phyloP scores from a whole-genome alignment of 352 stramenopile genomes.

The Pythium phragmitis region DNA sequence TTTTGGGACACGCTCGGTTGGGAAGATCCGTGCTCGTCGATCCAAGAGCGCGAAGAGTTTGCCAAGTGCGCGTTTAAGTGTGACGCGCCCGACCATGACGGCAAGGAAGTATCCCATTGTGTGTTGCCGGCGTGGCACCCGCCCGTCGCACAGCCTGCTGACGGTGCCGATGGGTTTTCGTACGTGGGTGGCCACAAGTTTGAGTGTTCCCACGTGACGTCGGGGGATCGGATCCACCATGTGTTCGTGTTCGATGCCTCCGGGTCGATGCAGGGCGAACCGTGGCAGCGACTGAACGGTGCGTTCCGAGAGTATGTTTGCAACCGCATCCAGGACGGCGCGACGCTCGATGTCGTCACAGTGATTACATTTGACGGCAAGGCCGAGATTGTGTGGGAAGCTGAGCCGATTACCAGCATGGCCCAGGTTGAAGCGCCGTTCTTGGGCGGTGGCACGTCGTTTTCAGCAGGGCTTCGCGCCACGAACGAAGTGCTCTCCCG shows the following conservation, averaged over 20 bases:
- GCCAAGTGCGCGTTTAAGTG: conserved; percentile 72
- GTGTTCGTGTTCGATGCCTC: conserved; percentile 79
- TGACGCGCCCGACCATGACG: conserved; percentile 61
- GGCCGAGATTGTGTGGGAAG: conserved; percentile 51
- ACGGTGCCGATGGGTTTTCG: conserved; percentile 41
- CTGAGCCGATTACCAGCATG: conserved; percentile 47
- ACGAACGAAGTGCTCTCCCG: conserved; percentile 73
- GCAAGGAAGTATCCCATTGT: conserved; percentile 53
- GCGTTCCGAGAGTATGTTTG: conserved; percentile 63
- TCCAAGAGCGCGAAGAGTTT: conserved; percentile 60
- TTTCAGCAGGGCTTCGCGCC: conserved; percentile 41
- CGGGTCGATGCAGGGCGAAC: conserved; percentile 62
- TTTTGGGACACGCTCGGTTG: conserved; percentile 79
- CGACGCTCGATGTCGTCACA: conserved; percentile 61
- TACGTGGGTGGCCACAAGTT: conserved; percentile 74
- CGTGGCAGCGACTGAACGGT: conserved; percentile 56
- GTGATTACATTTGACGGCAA: conserved; percentile 62
- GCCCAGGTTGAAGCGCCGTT: conserved; percentile 30
- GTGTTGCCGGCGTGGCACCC: conserved; percentile 69
- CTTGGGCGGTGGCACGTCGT: conserved; percentile 52
- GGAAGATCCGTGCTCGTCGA: conserved; percentile 66
- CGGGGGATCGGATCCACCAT: conserved; percentile 60
- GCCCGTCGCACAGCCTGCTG: conserved; percentile 23
- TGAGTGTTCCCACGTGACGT: conserved; percentile 59
- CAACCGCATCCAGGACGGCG: conserved; percentile 59